phyloP scores from a whole-genome alignment of 2,329 filamentous ascomycete genomes.

The Nothomitra cinnamomea region DNA sequence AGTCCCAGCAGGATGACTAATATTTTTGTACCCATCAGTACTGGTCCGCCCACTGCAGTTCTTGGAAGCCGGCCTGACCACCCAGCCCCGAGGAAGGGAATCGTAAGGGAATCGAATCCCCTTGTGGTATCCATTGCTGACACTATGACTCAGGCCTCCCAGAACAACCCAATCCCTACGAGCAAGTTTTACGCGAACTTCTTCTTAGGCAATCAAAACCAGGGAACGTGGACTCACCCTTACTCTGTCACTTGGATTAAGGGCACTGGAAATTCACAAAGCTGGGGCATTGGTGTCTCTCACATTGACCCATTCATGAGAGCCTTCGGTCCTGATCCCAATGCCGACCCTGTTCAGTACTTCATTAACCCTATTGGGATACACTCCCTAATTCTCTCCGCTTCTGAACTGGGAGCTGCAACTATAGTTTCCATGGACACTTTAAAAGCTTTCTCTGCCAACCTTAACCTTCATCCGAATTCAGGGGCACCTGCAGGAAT shows the following conservation, averaged over 20 bases:
- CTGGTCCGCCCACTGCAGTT: constrained; percentile 30
- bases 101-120: constrained; percentile 16
- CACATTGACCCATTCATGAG: constrained; percentile 41
- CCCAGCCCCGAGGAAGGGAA: constrained; percentile 37
- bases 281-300: constrained; percentile 63
- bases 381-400: constrained; percentile 66
- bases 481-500: constrained; percentile 40
- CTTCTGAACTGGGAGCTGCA: constrained; percentile 44
- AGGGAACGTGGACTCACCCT: constrained; percentile 57
- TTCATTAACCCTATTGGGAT: constrained; percentile 72
- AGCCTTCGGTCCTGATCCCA: constrained; percentile 11
- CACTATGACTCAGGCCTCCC: constrained; percentile 12
- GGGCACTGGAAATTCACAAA: constrained; percentile 42
- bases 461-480: constrained; percentile 47
- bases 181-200: constrained; percentile 66
- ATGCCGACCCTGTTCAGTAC: constrained; percentile 44
- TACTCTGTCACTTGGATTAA: constrained; percentile 54
- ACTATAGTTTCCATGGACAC: constrained; percentile 34
- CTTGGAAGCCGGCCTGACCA: constrained; percentile 37
- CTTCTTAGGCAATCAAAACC: constrained; percentile 55
- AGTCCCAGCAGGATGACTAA: constrained; percentile 17
- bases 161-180: constrained; percentile 40
- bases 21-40: constrained; percentile 42
- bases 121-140: not conserved
- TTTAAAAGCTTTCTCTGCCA: constrained; percentile 41